phyloP scores from a whole-genome alignment of 2,329 filamentous ascomycete species.

The Lasiodiplodia gonubiensis region DNA sequence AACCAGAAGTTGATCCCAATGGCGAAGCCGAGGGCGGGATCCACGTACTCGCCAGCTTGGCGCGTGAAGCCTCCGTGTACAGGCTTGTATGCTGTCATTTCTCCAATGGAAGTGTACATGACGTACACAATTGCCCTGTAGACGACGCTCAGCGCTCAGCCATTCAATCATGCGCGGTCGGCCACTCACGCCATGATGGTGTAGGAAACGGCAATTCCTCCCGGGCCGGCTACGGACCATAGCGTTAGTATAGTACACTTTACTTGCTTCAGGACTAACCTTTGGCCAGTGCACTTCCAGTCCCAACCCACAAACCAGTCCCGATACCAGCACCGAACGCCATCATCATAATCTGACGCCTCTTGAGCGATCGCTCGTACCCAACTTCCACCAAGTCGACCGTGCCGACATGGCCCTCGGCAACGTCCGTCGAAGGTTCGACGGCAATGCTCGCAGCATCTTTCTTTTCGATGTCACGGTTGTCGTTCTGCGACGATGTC shows the following conservation, averaged over 20 bases:
- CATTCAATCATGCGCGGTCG: not conserved
- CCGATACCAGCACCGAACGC: slow-evolving; percentile 28
- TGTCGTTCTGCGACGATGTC: not conserved
- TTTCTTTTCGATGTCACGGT: slow-evolving; percentile 2
- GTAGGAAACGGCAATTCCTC: slow-evolving; percentile 28
- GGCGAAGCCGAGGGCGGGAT: slow-evolving; percentile 28
- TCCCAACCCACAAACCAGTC: slow-evolving; percentile 27
- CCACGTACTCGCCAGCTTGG: slow-evolving; percentile 28
- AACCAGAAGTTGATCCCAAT: slow-evolving; percentile 29
- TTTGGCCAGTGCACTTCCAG: slow-evolving; percentile 27
- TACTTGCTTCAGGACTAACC: not conserved
- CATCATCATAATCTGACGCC: slow-evolving; percentile 29
- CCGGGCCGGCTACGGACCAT: slow-evolving; percentile 18
- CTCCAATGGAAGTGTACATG: slow-evolving; percentile 27
- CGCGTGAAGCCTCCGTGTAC: slow-evolving; percentile 26
- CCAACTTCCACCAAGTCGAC: slow-evolving; percentile 23
- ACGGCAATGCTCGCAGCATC: slow-evolving; percentile 6
- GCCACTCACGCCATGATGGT: slow-evolving; percentile 26
- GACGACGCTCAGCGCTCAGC: not conserved
- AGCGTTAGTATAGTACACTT: not conserved
- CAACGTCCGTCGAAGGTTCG: slow-evolving; percentile 1
- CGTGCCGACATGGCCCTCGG: slow-evolving; percentile 5
- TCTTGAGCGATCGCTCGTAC: slow-evolving; percentile 26
- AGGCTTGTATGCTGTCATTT: slow-evolving; percentile 26
- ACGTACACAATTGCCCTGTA: slow-evolving; percentile 23